phyloP scores from a whole-genome alignment of 352 stramenopile genomes.

The Phytopythium delawarense region DNA sequence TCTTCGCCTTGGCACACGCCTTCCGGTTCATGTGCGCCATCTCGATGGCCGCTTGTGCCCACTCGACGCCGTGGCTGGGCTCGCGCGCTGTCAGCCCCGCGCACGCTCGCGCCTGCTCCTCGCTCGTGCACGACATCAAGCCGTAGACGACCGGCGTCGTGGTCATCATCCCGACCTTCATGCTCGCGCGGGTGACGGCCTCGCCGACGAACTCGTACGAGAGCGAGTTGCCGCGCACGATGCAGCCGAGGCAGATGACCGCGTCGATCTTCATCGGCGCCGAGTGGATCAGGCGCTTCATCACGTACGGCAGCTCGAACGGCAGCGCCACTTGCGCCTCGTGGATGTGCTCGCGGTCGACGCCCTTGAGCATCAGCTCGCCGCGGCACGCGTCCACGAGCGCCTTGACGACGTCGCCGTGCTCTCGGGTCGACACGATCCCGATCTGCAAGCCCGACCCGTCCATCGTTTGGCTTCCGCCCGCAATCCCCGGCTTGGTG shows the following conservation, averaged over 20 bases:
- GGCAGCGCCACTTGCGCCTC: slow-evolving; percentile 24
- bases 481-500: slow-evolving; percentile 30
- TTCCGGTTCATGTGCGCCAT: slow-evolving; percentile 49
- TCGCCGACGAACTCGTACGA: slow-evolving; percentile 11
- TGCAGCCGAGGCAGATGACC: slow-evolving; percentile 6
- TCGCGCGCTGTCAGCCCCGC: slow-evolving; percentile 1
- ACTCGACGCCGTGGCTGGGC: slow-evolving; percentile 43
- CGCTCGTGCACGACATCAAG: slow-evolving; percentile 9
- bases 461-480: slow-evolving; percentile 14
- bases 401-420: slow-evolving; percentile 20
- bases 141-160: slow-evolving; percentile 14
- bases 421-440: slow-evolving; percentile 25
- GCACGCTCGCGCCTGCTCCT: slow-evolving; percentile 9
- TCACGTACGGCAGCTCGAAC: slow-evolving; percentile 32
- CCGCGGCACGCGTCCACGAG: slow-evolving; percentile 23
- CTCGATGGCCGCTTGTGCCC: slow-evolving; percentile 89
- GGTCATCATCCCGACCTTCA: slow-evolving; percentile 15
- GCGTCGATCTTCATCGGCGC: slow-evolving; percentile 17
- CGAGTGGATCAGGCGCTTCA: slow-evolving; percentile 17
- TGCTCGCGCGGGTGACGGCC: slow-evolving; percentile 13
- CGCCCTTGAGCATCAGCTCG: slow-evolving; percentile 27
- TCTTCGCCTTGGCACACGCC: not conserved
- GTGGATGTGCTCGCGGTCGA: slow-evolving; percentile 24
- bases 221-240: slow-evolving; percentile 6
- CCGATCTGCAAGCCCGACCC: slow-evolving; percentile 22